Evolutionary conservation across 176 grass and related monocot species (phyloP).

Genomic region (Elymus sibiricus): DNA sequence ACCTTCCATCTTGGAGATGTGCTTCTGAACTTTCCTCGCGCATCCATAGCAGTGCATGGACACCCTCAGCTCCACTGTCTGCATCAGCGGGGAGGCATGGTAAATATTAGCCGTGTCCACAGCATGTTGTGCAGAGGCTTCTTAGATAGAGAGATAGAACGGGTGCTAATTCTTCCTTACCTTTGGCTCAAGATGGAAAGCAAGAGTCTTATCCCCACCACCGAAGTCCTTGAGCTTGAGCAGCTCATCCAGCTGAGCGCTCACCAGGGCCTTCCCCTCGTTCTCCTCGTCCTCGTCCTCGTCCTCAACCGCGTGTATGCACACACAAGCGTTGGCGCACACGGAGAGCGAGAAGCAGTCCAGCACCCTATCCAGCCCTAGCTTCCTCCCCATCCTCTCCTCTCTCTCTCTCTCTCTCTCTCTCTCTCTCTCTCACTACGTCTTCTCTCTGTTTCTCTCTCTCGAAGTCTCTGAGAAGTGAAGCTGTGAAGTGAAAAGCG

Average conservation of each 20-base stretch:
- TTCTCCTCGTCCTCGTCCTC: slow-evolving; percentile 61
- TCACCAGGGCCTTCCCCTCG: slow-evolving; percentile 65
- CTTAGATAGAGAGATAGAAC: not conserved
- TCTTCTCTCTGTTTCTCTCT: not conserved
- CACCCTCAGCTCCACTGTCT: slow-evolving; percentile 94
- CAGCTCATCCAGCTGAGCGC: slow-evolving; percentile 75
- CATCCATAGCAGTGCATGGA: slow-evolving; percentile 98
- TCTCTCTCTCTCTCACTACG: not conserved
- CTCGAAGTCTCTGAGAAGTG: not conserved
- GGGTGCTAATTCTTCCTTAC: slow-evolving; percentile 5
- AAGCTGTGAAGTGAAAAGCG: not conserved
- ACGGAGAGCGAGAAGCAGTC: slow-evolving; percentile 79
- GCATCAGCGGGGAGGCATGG: not conserved
- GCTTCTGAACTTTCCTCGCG: slow-evolving; percentile 90
- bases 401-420: not conserved
- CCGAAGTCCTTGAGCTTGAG: slow-evolving; percentile 65
- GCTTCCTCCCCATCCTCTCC: slow-evolving; percentile 47
- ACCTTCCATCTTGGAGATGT: slow-evolving; percentile 99
- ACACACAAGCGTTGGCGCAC: slow-evolving; percentile 57
- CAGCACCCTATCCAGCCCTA: slow-evolving; percentile 61
- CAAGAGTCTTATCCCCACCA: slow-evolving; percentile 68
- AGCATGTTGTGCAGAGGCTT: not conserved
- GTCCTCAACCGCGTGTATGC: slow-evolving; percentile 45
- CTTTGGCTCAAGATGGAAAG: slow-evolving; percentile 96
- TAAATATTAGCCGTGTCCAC: not conserved